Evolutionary conservation across 1,284 basidiomycete genomes (phyloP), one percentile per base, ranked within the genome.

Genomic region (Malassezia pachydermatis): DNA sequence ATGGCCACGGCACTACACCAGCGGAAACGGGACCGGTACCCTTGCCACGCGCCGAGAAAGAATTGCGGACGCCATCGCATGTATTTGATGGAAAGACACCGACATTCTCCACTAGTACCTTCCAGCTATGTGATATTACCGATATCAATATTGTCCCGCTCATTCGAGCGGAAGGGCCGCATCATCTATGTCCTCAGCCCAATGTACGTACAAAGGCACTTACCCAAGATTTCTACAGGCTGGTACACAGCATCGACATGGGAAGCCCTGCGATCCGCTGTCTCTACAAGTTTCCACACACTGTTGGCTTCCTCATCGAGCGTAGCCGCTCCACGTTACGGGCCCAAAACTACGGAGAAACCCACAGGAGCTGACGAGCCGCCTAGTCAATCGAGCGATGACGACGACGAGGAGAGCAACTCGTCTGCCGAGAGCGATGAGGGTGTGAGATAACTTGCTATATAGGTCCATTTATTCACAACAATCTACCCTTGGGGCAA

Each of bases 51-150:
- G 24, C 32, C 11, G 25, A 16, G 7, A 25, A 7, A 37, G 7
- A 5, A 78, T 76, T 17, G 19, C 30, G 39, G 4, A 22, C 49
- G 3, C 16, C 39, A 54, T 83, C 83, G 1, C 88, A 95, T 72
- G 79, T 88, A 29, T 98, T 96, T 65, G 88, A 98, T 69, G 94
- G 92, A 1, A 0, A 70, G 80, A 52, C 79, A 79, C 5, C 72
- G 86, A 27, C 81, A 83, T 45, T 83, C 55, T 83, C 88, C 70
- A 82, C 84, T 0, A 87, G 86, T 5, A 84, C 88, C 16, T 98
- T 88, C 72, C 90, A 95, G 72, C 76, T 98, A 5, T 86, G 85
- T 70, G 92, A 98, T 71, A 85, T 98, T 53, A 74, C 77, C 9
- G 94, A 96, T 69, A 80, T 82, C 0, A 80, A 88, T 13, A 58